Evolutionary conservation across 257 asterid species (phyloP).

Genomic region (Penstemon eatonii): DNA sequence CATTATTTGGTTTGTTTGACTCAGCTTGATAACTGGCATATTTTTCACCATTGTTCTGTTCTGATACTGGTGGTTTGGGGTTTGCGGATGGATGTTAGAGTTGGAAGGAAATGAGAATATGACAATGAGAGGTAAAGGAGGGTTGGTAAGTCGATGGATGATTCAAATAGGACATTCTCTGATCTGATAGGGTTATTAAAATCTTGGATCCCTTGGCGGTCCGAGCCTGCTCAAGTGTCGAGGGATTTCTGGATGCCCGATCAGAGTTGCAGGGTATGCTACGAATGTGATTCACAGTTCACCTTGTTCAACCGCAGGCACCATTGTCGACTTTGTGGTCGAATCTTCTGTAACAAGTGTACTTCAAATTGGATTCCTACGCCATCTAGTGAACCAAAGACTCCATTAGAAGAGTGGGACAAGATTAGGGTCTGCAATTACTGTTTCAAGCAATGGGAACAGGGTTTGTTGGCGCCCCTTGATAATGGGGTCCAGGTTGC

Average conservation of each 20-base stretch:
- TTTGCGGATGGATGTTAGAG: constrained; percentile 40
- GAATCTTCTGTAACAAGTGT: constrained; percentile 84
- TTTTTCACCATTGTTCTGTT: constrained; percentile 13
- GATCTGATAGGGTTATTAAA: constrained; percentile 64
- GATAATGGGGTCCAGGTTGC: constrained; percentile 51
- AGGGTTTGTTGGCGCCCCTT: constrained; percentile 40
- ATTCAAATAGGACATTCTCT: constrained; percentile 50
- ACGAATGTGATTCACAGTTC: constrained; percentile 90
- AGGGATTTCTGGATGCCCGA: constrained; percentile 99
- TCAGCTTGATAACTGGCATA: constrained; percentile 15
- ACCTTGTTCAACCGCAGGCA: constrained; percentile 87
- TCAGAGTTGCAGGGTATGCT: constrained; percentile 92
- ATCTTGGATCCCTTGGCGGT: constrained; percentile 80
- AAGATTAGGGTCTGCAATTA: constrained; percentile 78
- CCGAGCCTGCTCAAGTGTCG: constrained; percentile 71
- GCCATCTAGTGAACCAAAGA: constrained; percentile 35
- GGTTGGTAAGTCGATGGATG: constrained; percentile 61
- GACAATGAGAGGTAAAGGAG: constrained; percentile 53
- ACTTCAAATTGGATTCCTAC: constrained; percentile 78
- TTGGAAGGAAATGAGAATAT: constrained; percentile 50
- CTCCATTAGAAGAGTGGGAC: constrained; percentile 58
- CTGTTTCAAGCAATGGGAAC: constrained; percentile 78
- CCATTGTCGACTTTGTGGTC: constrained; percentile 92
- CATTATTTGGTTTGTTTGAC: constrained; percentile 23
- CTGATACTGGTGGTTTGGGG: constrained; percentile 26